Percentiles rank a stretch among this genome's conserved stretches.
These are phyloP conservation scores for Dactylorhiza incarnata DNA, from an alignment of 106 monocot genomes.

Conservation along the genomic window DNA sequence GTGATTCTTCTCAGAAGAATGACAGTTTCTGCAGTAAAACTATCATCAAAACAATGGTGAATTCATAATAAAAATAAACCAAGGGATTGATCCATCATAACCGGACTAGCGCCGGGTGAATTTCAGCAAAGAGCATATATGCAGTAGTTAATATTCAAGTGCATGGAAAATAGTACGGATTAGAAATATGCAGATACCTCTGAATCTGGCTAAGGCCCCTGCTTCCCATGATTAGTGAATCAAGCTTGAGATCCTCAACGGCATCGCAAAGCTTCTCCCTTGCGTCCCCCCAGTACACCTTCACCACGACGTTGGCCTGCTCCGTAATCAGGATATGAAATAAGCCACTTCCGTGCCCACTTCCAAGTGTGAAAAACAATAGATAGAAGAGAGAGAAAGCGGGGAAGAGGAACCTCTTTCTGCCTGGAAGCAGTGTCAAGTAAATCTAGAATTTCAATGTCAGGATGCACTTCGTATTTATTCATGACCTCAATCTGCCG, in stretches of 20 bases:
- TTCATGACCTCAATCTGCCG: slow-evolving; percentile 41
- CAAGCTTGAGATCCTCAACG: slow-evolving; percentile 51
- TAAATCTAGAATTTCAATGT: slow-evolving; percentile 51
- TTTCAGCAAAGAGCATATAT: background rate
- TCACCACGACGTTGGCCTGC: slow-evolving; percentile 49
- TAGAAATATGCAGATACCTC: slow-evolving; percentile 26
- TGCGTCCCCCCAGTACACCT: slow-evolving; percentile 85
- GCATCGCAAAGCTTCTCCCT: slow-evolving; percentile 68
- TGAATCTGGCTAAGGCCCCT: slow-evolving; percentile 48
- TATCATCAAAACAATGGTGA: background rate
- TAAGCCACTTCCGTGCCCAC: background rate
- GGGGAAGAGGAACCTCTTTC: slow-evolving; percentile 30
- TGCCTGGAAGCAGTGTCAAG: slow-evolving; percentile 52
- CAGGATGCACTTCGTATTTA: slow-evolving; percentile 43
- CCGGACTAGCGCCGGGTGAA: background rate
- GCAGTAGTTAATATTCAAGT: background rate
- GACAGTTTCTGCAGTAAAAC: background rate
- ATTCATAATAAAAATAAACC: background rate
- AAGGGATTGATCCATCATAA: background rate
- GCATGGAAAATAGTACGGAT: background rate
- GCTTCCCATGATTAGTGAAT: slow-evolving; percentile 73
- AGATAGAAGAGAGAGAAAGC: background rate
- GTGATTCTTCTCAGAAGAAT: background rate
- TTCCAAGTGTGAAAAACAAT: background rate
- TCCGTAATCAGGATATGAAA: background rate